These are phyloP conservation scores for Coccomyxa sp. DNA, from an alignment of 139 green algal species.

Conservation along the genomic window DNA sequence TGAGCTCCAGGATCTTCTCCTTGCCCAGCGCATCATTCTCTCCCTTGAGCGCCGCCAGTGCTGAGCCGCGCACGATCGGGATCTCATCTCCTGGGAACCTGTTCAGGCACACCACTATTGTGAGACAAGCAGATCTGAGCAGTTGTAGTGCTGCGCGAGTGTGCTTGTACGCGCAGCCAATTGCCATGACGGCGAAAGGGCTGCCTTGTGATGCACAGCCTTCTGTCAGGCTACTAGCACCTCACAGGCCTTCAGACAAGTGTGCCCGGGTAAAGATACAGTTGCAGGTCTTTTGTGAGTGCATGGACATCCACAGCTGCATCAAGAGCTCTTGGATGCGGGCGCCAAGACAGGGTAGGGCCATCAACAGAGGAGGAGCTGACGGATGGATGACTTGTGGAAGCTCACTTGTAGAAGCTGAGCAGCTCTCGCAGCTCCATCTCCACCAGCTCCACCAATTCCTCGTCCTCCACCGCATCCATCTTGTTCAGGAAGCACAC, in stretches of 20 bases:
- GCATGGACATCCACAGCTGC: too few relatives aligned
- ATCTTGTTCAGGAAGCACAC: slow-evolving; percentile 99
- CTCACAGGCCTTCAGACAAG: too few relatives aligned
- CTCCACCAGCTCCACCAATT: slow-evolving; percentile 97
- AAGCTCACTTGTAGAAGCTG: slow-evolving; percentile 90
- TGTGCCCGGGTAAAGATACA: too few relatives aligned
- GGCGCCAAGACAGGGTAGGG: neutral
- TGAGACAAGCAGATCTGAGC: neutral
- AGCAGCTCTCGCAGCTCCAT: slow-evolving; percentile 98
- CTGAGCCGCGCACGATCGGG: slow-evolving; percentile 83
- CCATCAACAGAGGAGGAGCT: too few relatives aligned
- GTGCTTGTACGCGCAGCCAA: neutral
- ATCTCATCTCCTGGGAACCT: slow-evolving; percentile 91
- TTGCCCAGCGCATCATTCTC: slow-evolving; percentile 75
- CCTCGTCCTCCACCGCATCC: slow-evolving; percentile 94
- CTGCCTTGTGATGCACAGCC: too few relatives aligned
- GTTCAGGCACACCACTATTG: neutral
- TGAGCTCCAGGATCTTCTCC: slow-evolving; percentile 84
- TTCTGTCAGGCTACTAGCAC: too few relatives aligned
- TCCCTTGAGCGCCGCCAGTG: slow-evolving; percentile 84
- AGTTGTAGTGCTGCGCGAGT: neutral
- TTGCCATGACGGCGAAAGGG: neutral
- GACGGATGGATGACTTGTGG: neutral
- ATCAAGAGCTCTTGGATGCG: neutral
- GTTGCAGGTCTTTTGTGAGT: too few relatives aligned